phyloP scores from a whole-genome alignment of 2,329 filamentous ascomycete species.

The Cytospora leucostoma region DNA sequence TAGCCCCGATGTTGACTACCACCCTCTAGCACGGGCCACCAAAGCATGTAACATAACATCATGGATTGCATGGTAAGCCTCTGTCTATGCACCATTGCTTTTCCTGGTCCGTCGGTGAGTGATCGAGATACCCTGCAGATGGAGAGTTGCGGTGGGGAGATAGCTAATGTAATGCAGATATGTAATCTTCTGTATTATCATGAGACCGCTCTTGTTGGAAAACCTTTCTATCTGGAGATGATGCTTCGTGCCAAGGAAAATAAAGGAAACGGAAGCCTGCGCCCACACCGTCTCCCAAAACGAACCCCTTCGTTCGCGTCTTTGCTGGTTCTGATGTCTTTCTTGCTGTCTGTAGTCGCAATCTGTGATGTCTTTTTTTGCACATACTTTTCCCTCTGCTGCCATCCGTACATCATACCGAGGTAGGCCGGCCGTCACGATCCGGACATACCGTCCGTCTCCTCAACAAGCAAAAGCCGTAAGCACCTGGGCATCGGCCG shows the following conservation, averaged over 20 bases:
- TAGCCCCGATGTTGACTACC: slow-evolving; percentile 5
- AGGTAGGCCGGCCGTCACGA: background rate
- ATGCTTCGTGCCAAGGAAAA: slow-evolving; percentile 13
- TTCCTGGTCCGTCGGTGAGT: slow-evolving; percentile 1
- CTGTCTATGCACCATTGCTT: slow-evolving; percentile 11
- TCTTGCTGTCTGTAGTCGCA: slow-evolving; percentile 3
- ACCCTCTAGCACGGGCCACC: background rate
- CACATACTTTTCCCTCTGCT: background rate
- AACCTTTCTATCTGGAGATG: slow-evolving; percentile 9
- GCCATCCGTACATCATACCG: background rate
- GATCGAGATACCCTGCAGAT: background rate
- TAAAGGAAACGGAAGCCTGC: background rate
- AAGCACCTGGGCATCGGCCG: background rate
- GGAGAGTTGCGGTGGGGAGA: background rate
- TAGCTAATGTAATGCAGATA: background rate
- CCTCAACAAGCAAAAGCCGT: slow-evolving; percentile 6
- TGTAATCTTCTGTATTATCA: slow-evolving; percentile 17
- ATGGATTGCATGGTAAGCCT: slow-evolving; percentile 3
- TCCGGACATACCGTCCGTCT: background rate
- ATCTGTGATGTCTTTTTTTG: background rate
- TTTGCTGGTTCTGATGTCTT: background rate
- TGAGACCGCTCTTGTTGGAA: slow-evolving; percentile 18
- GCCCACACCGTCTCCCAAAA: slow-evolving; percentile 4
- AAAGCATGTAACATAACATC: background rate
- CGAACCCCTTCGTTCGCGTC: background rate